Percentiles rank a stretch among this genome's conserved stretches.
Conservation (phyloP, 352 stramenopile genomes). For the Globisporangium okanoganense region DNA sequence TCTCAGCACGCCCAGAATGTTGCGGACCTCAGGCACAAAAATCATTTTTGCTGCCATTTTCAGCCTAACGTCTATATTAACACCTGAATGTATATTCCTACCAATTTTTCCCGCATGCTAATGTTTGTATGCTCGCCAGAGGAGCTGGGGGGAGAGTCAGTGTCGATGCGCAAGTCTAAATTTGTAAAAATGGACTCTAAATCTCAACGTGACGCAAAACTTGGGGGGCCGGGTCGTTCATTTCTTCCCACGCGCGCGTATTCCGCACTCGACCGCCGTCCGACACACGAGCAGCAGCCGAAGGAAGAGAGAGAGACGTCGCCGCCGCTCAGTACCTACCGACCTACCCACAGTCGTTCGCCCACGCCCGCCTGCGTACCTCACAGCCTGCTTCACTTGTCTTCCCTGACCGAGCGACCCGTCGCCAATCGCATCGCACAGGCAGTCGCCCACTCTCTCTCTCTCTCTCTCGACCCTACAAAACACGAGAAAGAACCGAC, state of each 20-base stretch:
- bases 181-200: conserved; percentile 1
- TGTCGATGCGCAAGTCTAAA: conserved; percentile 5
- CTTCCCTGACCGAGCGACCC: conserved; percentile 1
- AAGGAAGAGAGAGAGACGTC: background rate
- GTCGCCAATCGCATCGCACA: conserved; percentile 2
- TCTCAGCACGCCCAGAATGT: background rate
- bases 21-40: background rate
- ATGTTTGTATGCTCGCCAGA: background rate
- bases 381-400: background rate
- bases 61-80: too few relatives aligned
- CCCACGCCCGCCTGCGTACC: background rate
- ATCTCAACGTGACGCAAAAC: conserved; percentile 4
- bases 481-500: background rate
- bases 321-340: background rate
- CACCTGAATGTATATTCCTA: too few relatives aligned
- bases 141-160: background rate
- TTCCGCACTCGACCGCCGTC: conserved; percentile 5
- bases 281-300: background rate
- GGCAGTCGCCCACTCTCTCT: background rate
- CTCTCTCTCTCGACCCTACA: too few relatives aligned
- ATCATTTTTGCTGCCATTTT: too few relatives aligned
- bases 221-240: background rate
- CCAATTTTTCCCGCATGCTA: background rate
- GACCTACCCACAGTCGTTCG: background rate
- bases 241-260: conserved; percentile 7